phyloP scores from a whole-genome alignment of 352 stramenopile species.

The Phytophthora ramorum region DNA sequence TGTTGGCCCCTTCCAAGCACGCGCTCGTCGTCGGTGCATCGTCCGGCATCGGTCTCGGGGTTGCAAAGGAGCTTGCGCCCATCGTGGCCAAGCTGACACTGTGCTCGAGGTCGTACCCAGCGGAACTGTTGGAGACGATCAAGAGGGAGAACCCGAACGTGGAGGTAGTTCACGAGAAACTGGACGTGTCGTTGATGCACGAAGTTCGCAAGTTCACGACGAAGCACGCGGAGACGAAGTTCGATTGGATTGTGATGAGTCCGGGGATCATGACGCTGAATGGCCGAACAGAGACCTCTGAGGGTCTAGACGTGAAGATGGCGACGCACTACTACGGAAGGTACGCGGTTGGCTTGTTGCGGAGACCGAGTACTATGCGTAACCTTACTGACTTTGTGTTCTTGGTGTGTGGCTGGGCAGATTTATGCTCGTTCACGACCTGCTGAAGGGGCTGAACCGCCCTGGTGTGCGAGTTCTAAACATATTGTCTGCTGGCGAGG shows the following conservation, averaged over 20 bases:
- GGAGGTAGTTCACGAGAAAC: slow-evolving; percentile 20
- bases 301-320: slow-evolving; percentile 33
- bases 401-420: not conserved
- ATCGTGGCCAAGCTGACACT: slow-evolving; percentile 32
- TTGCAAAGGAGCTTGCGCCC: slow-evolving; percentile 24
- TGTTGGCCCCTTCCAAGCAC: slow-evolving; percentile 27
- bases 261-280: slow-evolving; percentile 25
- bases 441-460: slow-evolving; percentile 23
- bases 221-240: slow-evolving; percentile 17
- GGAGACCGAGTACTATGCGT: not conserved
- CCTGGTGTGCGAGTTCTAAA: slow-evolving; percentile 31
- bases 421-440: slow-evolving; percentile 35
- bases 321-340: slow-evolving; percentile 34
- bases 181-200: slow-evolving; percentile 24
- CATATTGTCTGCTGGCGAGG: slow-evolving; percentile 15
- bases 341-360: not conserved
- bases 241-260: slow-evolving; percentile 36
- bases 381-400: not conserved
- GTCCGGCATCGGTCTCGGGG: slow-evolving; percentile 25
- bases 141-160: slow-evolving; percentile 20
- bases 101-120: slow-evolving; percentile 21
- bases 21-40: slow-evolving; percentile 34
- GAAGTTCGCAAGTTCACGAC: slow-evolving; percentile 24
- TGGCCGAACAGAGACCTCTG: slow-evolving; percentile 22
- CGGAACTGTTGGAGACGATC: slow-evolving; percentile 9